phyloP scores from a whole-genome alignment of 371 early-diverging fungal species.

The Umbelopsis sp. region DNA sequence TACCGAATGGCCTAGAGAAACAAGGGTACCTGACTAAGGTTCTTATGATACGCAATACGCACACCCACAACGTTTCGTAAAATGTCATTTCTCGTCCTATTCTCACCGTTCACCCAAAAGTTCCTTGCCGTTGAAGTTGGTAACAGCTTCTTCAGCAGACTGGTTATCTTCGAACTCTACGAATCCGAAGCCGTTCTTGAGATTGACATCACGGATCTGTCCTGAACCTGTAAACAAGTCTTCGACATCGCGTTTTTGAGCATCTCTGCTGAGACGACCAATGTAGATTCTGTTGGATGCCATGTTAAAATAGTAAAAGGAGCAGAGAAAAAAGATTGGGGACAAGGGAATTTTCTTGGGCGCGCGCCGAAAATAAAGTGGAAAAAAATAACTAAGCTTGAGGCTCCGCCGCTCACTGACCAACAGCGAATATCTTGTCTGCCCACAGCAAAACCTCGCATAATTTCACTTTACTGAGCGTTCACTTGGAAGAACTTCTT shows the following conservation, averaged over 20 bases:
- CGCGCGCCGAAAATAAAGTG: neutral
- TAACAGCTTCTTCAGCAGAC: conserved; percentile 76
- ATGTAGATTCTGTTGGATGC: conserved; percentile 58
- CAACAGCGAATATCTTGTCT: neutral
- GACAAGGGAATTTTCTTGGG: neutral
- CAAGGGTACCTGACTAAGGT: neutral
- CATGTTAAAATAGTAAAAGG: neutral
- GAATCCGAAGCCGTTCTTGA: conserved; percentile 76
- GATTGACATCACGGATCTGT: conserved; percentile 63
- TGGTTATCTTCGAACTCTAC: conserved; percentile 72
- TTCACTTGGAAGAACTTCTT: no score
- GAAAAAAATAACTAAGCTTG: neutral
- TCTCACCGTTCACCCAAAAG: conserved; percentile 71
- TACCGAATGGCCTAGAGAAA: neutral
- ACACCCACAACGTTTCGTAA: neutral
- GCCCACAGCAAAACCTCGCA: neutral
- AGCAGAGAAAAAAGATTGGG: conserved; percentile 1
- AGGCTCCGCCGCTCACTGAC: neutral
- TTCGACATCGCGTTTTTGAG: conserved; percentile 64
- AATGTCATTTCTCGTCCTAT: no score
- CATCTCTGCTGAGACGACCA: conserved; percentile 67
- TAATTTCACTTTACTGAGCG: neutral
- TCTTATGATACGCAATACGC: neutral
- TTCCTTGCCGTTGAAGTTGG: conserved; percentile 58
- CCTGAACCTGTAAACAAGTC: conserved; percentile 63